Evolutionary conservation across 805 yeast species (phyloP).

Genomic region (Teunomyces cretensis): DNA sequence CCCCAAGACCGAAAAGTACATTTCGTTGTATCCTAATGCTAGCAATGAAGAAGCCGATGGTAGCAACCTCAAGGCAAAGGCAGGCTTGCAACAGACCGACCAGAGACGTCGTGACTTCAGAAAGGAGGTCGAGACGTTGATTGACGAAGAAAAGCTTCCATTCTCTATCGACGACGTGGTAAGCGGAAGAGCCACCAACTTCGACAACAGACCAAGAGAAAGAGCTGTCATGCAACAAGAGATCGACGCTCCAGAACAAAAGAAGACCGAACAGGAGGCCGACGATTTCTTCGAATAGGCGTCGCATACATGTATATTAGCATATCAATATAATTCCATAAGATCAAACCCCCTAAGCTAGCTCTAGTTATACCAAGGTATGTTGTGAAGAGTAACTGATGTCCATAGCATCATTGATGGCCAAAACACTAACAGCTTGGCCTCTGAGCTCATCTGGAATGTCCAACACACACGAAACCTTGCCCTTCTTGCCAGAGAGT

Average conservation of each 20-base stretch:
- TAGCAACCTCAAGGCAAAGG: constrained; percentile 37
- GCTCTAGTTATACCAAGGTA: background rate
- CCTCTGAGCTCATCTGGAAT: constrained; percentile 53
- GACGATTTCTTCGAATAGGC: constrained; percentile 28
- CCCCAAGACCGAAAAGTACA: constrained; percentile 78
- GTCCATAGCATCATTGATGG: constrained; percentile 69
- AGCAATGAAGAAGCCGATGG: constrained; percentile 17
- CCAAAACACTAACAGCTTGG: constrained; percentile 41
- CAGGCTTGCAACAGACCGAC: constrained; percentile 43
- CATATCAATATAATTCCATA: background rate
- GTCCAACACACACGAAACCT: constrained; percentile 44
- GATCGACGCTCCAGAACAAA: constrained; percentile 46
- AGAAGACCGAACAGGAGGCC: constrained; percentile 17
- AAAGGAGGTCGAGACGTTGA: constrained; percentile 50
- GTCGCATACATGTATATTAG: constrained; percentile 2
- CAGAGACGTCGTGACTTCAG: constrained; percentile 42
- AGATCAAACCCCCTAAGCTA: too few species aligned
- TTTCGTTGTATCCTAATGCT: constrained; percentile 65
- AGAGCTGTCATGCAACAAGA: constrained; percentile 22
- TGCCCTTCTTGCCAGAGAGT: constrained; percentile 35
- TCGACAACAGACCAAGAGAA: constrained; percentile 11
- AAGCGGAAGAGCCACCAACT: constrained; percentile 31
- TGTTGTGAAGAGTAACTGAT: constrained; percentile 36
- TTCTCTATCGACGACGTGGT: constrained; percentile 49
- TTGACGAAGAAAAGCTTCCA: constrained; percentile 56